Conservation (phyloP, 768 basidiomycete species). For the Boletus fagicola region DNA sequence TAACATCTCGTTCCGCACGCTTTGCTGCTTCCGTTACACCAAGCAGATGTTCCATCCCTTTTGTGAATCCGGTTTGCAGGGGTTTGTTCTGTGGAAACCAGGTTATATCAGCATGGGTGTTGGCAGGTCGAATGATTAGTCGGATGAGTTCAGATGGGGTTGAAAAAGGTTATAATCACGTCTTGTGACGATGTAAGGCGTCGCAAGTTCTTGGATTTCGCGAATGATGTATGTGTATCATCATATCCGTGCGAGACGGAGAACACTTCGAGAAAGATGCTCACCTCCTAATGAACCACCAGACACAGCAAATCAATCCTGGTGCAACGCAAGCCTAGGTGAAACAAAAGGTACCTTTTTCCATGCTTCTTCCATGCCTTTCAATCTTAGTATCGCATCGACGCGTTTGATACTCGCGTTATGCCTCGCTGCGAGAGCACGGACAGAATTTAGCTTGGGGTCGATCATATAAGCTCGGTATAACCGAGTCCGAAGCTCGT, state of each 20-base stretch:
- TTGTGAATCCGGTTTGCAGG: constrained; percentile 76
- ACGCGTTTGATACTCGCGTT: constrained; percentile 75
- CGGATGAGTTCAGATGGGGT: constrained; percentile 60
- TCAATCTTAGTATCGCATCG: constrained; percentile 79
- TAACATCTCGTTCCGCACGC: constrained; percentile 4
- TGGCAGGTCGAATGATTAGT: constrained; percentile 9
- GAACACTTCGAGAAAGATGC: constrained; percentile 8
- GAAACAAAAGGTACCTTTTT: constrained; percentile 54
- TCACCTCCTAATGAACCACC: constrained; percentile 39
- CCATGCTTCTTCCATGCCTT: constrained; percentile 72
- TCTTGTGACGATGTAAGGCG: constrained; percentile 59
- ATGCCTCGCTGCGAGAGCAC: constrained; percentile 58
- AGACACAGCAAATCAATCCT: constrained; percentile 6
- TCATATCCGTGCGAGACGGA: constrained; percentile 31
- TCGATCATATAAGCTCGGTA: constrained; percentile 61
- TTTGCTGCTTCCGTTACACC: constrained; percentile 44
- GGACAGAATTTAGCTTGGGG: constrained; percentile 53
- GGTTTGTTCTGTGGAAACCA: constrained; percentile 46
- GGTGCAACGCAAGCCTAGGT: constrained; percentile 2
- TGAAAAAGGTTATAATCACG: constrained; percentile 65
- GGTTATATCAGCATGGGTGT: not conserved
- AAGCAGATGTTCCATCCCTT: constrained; percentile 79
- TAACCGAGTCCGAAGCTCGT: constrained; percentile 53
- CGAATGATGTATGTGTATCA: constrained; percentile 67
- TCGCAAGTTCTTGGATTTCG: constrained; percentile 59